A percentile compares a stretch with the other conserved stretches of the same genome.
Evolutionary conservation across 805 yeast species (phyloP).

Genomic region (Metschnikowia continentalis): DNA sequence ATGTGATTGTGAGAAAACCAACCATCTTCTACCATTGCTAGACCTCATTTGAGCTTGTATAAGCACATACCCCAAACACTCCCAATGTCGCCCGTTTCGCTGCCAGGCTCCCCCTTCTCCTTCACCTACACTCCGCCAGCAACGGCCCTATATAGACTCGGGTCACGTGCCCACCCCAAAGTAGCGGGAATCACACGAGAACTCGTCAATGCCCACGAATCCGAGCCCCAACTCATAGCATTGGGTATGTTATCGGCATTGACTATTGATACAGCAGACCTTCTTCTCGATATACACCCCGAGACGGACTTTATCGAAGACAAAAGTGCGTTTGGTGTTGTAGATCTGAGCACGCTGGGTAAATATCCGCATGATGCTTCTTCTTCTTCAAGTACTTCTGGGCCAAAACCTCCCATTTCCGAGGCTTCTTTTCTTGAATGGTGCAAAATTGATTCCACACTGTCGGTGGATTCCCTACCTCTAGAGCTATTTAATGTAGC

Average conservation of each 20-base stretch:
- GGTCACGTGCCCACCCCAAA: neutral
- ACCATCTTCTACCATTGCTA: no score
- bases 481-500: neutral
- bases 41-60: no score
- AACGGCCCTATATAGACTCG: neutral
- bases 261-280: slow-evolving; percentile 1
- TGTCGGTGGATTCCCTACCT: neutral
- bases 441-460: no score
- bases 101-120: slow-evolving; percentile 1
- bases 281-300: neutral
- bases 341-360: neutral
- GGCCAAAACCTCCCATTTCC: neutral
- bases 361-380: neutral
- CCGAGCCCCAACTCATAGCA: neutral
- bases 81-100: neutral
- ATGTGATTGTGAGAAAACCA: no score
- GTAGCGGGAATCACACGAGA: no score
- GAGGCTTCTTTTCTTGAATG: no score
- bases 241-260: neutral
- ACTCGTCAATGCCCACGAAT: neutral
- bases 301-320: neutral
- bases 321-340: neutral
- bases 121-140: slow-evolving; percentile 1
- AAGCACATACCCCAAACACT: neutral
- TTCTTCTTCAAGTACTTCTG: neutral